Evolutionary conservation across 495 filamentous ascomycete species (phyloP), one percentile per base, ranked within the genome.

Genomic region (Penicillium cinerascens): DNA sequence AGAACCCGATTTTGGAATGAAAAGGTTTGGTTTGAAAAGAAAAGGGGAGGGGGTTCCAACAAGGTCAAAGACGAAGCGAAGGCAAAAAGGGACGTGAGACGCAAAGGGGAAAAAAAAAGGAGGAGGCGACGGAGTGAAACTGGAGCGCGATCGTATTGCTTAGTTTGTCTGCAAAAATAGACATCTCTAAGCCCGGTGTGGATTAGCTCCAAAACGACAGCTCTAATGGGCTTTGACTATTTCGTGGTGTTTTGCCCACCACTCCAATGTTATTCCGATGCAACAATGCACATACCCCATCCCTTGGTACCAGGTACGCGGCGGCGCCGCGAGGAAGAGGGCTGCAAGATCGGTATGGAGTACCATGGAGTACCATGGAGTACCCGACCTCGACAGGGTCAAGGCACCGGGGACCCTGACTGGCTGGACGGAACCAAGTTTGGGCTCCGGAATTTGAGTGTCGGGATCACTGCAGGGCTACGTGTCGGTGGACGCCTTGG

Each of bases 141-240:
- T 56, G 44, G 44, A 33, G 46, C 48, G 27, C 43, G 46, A 49
- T 56, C 52, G 49, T 47, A 43, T 42, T 47, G 40, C 43, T 47
- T 44, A 23, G 45, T 18, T 17, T 16, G 18, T 6, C 20, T 18
- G 54, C 59, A 62, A 65, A 65, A 65, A 65, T 65, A 65, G 62
- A 56, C 47, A 42, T 57, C 53, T 54, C 55, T 62, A 54, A 23
- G 20, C 55, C 48, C 47, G n/a, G 45, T 44, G 22, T 25, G 52
- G 56, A 27, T 46, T 59, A 59, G 56, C 42, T 20, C 33, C 43
- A 1, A 35, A 22, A 4, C 42, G 29, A 33, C 29, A 33, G 29
- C 29, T 33, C 29, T 13, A 3, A 33, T 33, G 22, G 6, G 6
- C 29, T 13, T 13, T 15, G 9, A 33, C 13, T 33, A 33, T 29